phyloP scores from a whole-genome alignment of 176 grass and related monocot genomes.

The Leersia perrieri region DNA sequence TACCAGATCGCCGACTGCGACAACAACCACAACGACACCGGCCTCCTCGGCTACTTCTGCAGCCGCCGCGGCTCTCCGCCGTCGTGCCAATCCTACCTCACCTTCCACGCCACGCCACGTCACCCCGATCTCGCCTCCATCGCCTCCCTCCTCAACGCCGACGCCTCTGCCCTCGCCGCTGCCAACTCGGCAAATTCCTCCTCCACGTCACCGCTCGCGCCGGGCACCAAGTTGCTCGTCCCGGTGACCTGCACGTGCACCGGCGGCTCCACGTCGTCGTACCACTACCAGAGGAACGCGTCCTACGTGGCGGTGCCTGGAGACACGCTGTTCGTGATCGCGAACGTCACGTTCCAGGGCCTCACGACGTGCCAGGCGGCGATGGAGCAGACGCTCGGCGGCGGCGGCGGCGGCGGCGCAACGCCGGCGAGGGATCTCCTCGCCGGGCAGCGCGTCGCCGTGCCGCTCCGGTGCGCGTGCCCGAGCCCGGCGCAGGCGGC shows the following conservation, averaged over 20 bases:
- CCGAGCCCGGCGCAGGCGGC: constrained; percentile 44
- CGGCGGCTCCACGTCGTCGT: too few species aligned
- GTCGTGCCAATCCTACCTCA: constrained; percentile 64
- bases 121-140: constrained; percentile 31
- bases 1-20: constrained; percentile 3
- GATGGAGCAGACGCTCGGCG: constrained; percentile 27
- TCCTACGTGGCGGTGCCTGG: constrained; percentile 18
- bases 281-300: constrained; percentile 60
- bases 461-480: constrained; percentile 80
- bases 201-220: background rate
- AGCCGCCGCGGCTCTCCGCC: background rate
- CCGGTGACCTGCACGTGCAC: constrained; percentile 63
- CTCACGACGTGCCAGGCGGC: constrained; percentile 72
- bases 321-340: constrained; percentile 42
- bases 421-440: background rate
- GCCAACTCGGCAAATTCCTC: constrained; percentile 1
- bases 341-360: constrained; percentile 54
- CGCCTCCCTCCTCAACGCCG: constrained; percentile 41
- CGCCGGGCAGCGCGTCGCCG: background rate
- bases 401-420: too few species aligned
- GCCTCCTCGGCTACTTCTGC: constrained; percentile 73
- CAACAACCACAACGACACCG: constrained; percentile 43
- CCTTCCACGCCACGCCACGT: constrained; percentile 41
- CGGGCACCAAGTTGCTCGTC: constrained; percentile 38
- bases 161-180: constrained; percentile 27